Percentiles rank a stretch among this genome's conserved stretches.
These are phyloP conservation scores for Kitagawia praeruptora DNA, from an alignment of 129 eudicot species.

Conservation along the genomic window DNA sequence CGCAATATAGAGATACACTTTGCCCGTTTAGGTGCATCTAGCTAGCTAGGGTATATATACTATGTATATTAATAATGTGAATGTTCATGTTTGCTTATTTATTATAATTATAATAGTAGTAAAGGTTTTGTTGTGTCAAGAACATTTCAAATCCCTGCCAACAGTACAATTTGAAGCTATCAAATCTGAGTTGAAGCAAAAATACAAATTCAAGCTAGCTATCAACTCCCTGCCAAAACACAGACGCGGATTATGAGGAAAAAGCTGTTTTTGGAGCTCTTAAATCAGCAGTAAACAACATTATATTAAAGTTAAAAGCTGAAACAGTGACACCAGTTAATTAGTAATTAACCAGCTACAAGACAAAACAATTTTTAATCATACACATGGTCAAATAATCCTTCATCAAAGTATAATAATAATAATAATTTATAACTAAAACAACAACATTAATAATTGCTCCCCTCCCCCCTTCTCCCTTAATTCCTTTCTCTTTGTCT, in stretches of 20 bases:
- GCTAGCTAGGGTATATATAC: not conserved
- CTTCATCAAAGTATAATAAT: slow-evolving; percentile 20
- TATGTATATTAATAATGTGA: too few relatives aligned
- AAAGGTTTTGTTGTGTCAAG: too few relatives aligned
- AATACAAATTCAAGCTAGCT: not conserved
- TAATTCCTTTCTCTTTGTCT: not conserved
- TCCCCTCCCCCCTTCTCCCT: too few relatives aligned
- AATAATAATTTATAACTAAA: not conserved
- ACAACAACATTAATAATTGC: not conserved
- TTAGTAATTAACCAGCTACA: not conserved
- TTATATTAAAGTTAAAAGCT: slow-evolving; percentile 7
- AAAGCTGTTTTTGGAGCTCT: slow-evolving; percentile 16
- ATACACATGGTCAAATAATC: slow-evolving; percentile 18
- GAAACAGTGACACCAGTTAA: slow-evolving; percentile 1
- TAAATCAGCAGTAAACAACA: slow-evolving; percentile 6
- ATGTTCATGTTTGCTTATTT: too few relatives aligned
- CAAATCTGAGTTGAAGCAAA: not conserved
- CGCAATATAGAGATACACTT: not conserved
- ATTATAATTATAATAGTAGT: too few relatives aligned
- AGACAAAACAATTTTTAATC: slow-evolving; percentile 4
- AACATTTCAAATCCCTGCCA: too few relatives aligned
- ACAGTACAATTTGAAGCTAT: too few relatives aligned
- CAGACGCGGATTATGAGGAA: slow-evolving; percentile 18
- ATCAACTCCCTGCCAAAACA: slow-evolving; percentile 6
- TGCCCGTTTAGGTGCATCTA: not conserved